These are phyloP conservation scores for Lathyrus aphaca DNA, from an alignment of 306 rosid genomes.

Conservation along the genomic window DNA sequence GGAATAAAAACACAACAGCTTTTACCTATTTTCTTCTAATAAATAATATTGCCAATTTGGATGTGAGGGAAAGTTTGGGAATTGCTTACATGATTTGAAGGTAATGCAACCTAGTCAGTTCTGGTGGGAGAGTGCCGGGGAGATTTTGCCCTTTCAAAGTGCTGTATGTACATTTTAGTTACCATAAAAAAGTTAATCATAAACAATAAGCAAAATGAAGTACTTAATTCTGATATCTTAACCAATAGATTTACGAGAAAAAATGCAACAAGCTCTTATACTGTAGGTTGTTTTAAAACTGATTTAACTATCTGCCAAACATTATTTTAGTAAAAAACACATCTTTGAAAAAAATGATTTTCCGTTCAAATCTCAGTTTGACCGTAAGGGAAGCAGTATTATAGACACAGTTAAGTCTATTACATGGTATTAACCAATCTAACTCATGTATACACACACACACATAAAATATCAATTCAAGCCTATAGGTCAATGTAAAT, in stretches of 20 bases:
- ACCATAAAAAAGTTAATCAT: conserved; percentile 4
- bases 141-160: conserved; percentile 48
- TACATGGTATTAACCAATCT: not conserved
- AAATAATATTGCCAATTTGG: not conserved
- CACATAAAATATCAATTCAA: not conserved
- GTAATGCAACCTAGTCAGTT: conserved; percentile 47
- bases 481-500: not conserved
- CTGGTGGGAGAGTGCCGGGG: conserved; percentile 56
- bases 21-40: no score
- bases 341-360: not conserved
- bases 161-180: conserved; percentile 35
- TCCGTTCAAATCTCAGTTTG: not conserved
- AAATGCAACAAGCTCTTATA: conserved; percentile 1
- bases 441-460: not conserved
- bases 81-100: conserved; percentile 57
- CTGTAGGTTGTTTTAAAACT: not conserved
- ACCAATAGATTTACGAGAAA: not conserved
- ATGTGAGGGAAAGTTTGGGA: not conserved
- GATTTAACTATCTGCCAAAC: not conserved
- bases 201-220: not conserved
- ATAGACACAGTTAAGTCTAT: not conserved
- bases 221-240: not conserved
- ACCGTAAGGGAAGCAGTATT: not conserved
- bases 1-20: no score
- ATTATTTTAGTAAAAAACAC: not conserved